These are phyloP conservation scores for Globisporangium acanthophoron DNA, from an alignment of 352 stramenopile species.

Conservation along the genomic window DNA sequence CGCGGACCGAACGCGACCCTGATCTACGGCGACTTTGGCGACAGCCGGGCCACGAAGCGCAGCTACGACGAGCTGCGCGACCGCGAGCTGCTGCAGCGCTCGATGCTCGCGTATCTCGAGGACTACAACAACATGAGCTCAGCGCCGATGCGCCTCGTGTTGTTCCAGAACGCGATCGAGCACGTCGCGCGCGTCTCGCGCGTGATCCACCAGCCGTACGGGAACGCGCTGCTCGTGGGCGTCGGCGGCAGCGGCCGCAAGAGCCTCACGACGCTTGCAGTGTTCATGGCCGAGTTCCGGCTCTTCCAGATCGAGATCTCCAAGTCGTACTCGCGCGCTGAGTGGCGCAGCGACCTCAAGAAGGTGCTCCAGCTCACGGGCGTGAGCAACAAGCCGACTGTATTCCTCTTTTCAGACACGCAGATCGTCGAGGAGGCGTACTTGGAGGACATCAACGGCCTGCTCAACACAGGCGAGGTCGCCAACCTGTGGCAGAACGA, in stretches of 20 bases:
- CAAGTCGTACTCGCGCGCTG: conserved; percentile 89
- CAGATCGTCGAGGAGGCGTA: conserved; percentile 92
- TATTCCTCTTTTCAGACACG: conserved; percentile 93
- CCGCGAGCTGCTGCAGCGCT: conserved; percentile 61
- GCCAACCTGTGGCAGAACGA: conserved; percentile 90
- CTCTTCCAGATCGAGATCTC: conserved; percentile 96
- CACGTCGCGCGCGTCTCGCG: conserved; percentile 91
- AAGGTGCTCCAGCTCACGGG: conserved; percentile 76
- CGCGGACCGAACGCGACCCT: conserved; percentile 57
- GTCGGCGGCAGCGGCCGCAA: conserved; percentile 92
- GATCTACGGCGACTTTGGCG: conserved; percentile 90
- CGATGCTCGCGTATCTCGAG: conserved; percentile 91
- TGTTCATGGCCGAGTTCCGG: conserved; percentile 94
- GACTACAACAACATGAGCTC: conserved; percentile 96
- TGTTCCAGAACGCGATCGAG: conserved; percentile 95
- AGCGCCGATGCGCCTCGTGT: conserved; percentile 91
- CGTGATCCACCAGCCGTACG: conserved; percentile 91
- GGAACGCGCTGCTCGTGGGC: conserved; percentile 92
- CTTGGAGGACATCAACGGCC: conserved; percentile 91
- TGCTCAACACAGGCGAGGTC: conserved; percentile 92
- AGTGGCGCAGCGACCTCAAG: conserved; percentile 94
- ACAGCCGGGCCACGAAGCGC: conserved; percentile 55
- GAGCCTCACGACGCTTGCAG: conserved; percentile 88
- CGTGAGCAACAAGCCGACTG: conserved; percentile 80
- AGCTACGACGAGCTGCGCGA: conserved; percentile 89